Conservation (phyloP, 176 grass and related monocot species). For the Saccharum spontaneum region DNA sequence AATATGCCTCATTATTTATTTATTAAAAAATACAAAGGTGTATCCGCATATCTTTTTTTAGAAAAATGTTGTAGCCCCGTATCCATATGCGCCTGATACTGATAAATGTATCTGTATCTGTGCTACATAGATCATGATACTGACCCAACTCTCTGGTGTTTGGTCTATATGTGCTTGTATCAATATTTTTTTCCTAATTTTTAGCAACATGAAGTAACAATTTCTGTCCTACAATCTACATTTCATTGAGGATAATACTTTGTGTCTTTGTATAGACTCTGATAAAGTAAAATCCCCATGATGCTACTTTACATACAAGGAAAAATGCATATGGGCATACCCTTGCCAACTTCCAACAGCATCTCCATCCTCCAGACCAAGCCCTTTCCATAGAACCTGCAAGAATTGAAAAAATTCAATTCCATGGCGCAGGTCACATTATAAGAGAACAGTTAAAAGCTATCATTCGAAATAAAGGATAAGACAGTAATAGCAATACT, state of each 20-base stretch:
- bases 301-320: background rate
- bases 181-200: background rate
- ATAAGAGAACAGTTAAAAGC: background rate
- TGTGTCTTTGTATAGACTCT: background rate
- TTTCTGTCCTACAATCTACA: background rate
- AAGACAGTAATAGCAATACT: slow-evolving; percentile 1
- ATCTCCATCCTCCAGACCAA: slow-evolving; percentile 71
- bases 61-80: background rate
- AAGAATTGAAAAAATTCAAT: slow-evolving; percentile 12
- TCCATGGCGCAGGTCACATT: background rate
- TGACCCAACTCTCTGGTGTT: background rate
- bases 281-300: background rate
- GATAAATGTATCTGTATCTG: background rate
- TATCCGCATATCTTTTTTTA: background rate
- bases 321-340: slow-evolving; percentile 34
- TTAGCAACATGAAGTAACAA: background rate
- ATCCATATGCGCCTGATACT: background rate
- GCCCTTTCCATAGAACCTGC: slow-evolving; percentile 89
- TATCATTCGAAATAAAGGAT: background rate
- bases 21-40: too few relatives aligned
- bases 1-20: too few relatives aligned
- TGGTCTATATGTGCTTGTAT: background rate
- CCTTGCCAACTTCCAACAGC: slow-evolving; percentile 72
- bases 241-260: background rate
- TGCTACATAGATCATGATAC: background rate